Evolutionary conservation across 2,329 filamentous ascomycete species (phyloP).

Genomic region (Penicillium oxalicum): DNA sequence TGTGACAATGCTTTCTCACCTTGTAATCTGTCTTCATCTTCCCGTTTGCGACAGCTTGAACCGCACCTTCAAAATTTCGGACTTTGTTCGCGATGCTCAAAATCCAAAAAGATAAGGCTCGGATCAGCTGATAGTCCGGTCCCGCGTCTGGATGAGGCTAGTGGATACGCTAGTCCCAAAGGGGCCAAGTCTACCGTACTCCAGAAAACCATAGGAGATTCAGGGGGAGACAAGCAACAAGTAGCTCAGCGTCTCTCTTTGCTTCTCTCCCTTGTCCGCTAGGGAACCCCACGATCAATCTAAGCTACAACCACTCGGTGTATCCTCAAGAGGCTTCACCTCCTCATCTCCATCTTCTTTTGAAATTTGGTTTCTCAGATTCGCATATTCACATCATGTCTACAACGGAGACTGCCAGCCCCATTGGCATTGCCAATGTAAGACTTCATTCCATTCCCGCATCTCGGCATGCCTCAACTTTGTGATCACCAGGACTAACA

Average conservation of each 20-base stretch:
- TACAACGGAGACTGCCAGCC: constrained; percentile 54
- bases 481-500: constrained; percentile 9
- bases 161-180: constrained; percentile 14
- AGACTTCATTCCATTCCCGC: constrained; percentile 31
- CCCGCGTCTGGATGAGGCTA: constrained; percentile 13
- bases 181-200: constrained; percentile 26
- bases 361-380: constrained; percentile 12
- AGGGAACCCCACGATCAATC: constrained; percentile 9
- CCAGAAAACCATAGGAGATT: constrained; percentile 27
- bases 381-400: constrained; percentile 45
- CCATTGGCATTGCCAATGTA: constrained; percentile 70
- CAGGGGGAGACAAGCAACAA: constrained; percentile 23
- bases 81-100: constrained; percentile 7
- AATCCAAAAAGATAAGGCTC: constrained; percentile 20
- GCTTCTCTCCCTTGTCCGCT: constrained; percentile 9
- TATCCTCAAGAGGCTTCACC: constrained; percentile 10
- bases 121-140: constrained; percentile 17
- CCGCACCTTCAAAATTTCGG: constrained; percentile 21
- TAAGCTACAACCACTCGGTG: constrained; percentile 8
- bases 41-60: constrained; percentile 19
- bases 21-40: constrained; percentile 98
- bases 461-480: background rate
- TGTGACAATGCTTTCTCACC: constrained; percentile 46
- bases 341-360: constrained; percentile 15
- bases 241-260: constrained; percentile 15